phyloP scores from a whole-genome alignment of 2,329 filamentous ascomycete genomes.

The Akanthomyces lecanii region DNA sequence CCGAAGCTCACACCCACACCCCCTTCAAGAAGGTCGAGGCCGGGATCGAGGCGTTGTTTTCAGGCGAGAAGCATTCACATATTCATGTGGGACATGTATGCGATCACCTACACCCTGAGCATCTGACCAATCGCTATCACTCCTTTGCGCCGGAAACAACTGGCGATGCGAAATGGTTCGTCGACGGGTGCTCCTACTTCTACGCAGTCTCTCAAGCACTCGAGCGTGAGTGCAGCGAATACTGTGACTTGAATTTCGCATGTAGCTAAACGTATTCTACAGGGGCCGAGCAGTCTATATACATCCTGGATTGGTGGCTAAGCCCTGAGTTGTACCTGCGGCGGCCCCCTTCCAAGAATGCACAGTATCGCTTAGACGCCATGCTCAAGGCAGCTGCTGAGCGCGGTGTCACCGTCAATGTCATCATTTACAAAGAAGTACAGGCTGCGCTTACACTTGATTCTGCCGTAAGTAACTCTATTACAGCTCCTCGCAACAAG shows the following conservation, averaged over 20 bases:
- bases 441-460: slow-evolving; percentile 67
- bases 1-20: slow-evolving; percentile 3
- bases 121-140: slow-evolving; percentile 51
- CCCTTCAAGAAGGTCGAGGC: slow-evolving; percentile 38
- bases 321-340: slow-evolving; percentile 84
- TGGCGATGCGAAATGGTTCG: slow-evolving; percentile 81
- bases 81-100: slow-evolving; percentile 39
- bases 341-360: slow-evolving; percentile 74
- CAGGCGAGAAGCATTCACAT: slow-evolving; percentile 42
- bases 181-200: slow-evolving; percentile 80
- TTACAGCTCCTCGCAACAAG: not conserved
- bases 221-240: slow-evolving; percentile 45
- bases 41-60: slow-evolving; percentile 37
- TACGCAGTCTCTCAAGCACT: slow-evolving; percentile 78
- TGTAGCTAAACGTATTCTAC: not conserved
- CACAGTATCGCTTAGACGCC: slow-evolving; percentile 77
- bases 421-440: slow-evolving; percentile 92
- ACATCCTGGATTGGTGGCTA: slow-evolving; percentile 89
- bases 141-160: slow-evolving; percentile 71
- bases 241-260: not conserved
- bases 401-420: slow-evolving; percentile 75
- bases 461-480: slow-evolving; percentile 39
- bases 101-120: slow-evolving; percentile 38
- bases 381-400: slow-evolving; percentile 79
- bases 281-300: slow-evolving; percentile 71